Evolutionary conservation across 139 green algal species (phyloP), one percentile per base, ranked within the genome.

Genomic region (Coccomyxa sp.): DNA sequence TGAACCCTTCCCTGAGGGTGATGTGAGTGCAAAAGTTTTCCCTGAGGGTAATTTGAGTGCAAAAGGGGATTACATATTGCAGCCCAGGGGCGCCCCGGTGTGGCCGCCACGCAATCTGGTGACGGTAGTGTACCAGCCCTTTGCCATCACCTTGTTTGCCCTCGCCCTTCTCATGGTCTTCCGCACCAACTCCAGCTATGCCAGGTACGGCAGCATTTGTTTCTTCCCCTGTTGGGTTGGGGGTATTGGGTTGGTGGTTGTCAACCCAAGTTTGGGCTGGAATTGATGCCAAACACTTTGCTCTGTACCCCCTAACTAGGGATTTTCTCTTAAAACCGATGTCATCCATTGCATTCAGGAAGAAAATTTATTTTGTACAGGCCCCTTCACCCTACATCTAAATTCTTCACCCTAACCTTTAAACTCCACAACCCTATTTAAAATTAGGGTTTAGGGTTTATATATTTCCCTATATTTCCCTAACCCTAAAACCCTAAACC

Each of bases 161-260:
- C 85, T 93, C 27, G 85, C 84, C 4, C 84, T 93, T 78, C 85
- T 93, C 76, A 81, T 93, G 10, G 87, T 89, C n/a, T 92, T 92
- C 68, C 80, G 86, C 51, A 92, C 89, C 77, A 92, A 92, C 86
- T 86, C 77, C 18, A 83, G 58, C 38, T 87, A 83, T 57, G 81
- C 67, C 13, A 63, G 85, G 23, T 83, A n/a, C 18, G 63, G 18
- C 63, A 71, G 7, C 38, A 51, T 51, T n/a, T 51, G 38, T 25
- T 71, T 71, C 63, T 28, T 21, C 1, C 63, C 63, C 63, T 71
- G 18, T 21, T 25, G 21, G 10, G 9, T 71, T 21, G 21, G 63
- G 21, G 63, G 63, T 11, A 11, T 71, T 51, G 38, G 38, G 38
- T 3, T 51, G 38, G 38, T 51, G 3, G 7, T 7, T 51, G 38